Conservation (phyloP, 495 filamentous ascomycete genomes). For the Penicillium paxilli region DNA sequence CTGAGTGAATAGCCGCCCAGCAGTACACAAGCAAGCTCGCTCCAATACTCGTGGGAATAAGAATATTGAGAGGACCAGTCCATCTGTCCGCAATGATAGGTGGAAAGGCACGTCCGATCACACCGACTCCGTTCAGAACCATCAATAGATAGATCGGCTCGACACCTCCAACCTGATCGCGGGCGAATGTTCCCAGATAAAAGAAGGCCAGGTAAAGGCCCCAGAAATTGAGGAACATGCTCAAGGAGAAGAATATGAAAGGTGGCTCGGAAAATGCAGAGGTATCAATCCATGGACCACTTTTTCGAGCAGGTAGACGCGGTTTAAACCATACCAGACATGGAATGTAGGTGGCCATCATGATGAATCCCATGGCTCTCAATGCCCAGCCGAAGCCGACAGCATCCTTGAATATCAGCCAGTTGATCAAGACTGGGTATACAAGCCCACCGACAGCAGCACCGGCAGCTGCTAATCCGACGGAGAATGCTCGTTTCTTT, state of each 20-base stretch:
- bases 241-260: constrained; percentile 31
- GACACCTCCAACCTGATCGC: not conserved
- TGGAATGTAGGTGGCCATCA: constrained; percentile 40
- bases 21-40: constrained; percentile 32
- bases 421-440: constrained; percentile 54
- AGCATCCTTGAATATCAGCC: constrained; percentile 33
- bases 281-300: constrained; percentile 29
- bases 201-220: constrained; percentile 47
- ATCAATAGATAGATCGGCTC: constrained; percentile 9
- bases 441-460: constrained; percentile 39
- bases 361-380: constrained; percentile 53
- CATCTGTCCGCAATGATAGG: constrained; percentile 40
- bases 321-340: constrained; percentile 36
- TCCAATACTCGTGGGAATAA: constrained; percentile 27
- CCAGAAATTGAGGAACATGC: constrained; percentile 31
- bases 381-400: constrained; percentile 57
- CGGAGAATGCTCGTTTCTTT: constrained; percentile 41
- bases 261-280: constrained; percentile 35
- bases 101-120: constrained; percentile 46
- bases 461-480: constrained; percentile 44
- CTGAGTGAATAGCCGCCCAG: constrained; percentile 35
- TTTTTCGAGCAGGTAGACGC: constrained; percentile 17
- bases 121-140: constrained; percentile 46
- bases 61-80: constrained; percentile 32
- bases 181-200: constrained; percentile 35